Percentiles rank a stretch among this genome's conserved stretches.
Evolutionary conservation across 148 eudicot species (phyloP).

Genomic region (Rhododendron ferrugineum): DNA sequence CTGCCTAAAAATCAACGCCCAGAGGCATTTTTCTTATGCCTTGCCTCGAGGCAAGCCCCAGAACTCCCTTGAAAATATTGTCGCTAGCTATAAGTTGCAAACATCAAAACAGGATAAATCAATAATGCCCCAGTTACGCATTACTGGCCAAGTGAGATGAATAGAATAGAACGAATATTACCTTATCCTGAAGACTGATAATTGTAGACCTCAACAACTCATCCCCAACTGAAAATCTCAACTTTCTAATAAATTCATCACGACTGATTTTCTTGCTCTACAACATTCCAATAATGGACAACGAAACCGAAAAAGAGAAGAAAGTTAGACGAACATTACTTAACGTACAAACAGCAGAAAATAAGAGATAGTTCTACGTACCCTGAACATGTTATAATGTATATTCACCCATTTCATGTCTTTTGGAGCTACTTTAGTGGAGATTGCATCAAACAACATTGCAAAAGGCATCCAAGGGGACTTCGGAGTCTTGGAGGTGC

Average conservation of each 20-base stretch:
- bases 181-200: conserved; percentile 34
- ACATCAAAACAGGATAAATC: background rate
- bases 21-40: background rate
- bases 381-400: conserved; percentile 25
- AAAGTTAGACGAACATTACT: background rate
- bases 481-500: conserved; percentile 21
- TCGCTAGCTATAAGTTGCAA: background rate
- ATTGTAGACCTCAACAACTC: conserved; percentile 34
- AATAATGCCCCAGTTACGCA: background rate
- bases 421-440: conserved; percentile 17
- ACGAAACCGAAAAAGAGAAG: background rate
- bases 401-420: conserved; percentile 19
- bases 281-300: background rate
- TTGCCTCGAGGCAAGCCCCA: background rate
- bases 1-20: background rate
- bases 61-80: no score
- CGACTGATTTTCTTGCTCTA: conserved; percentile 37
- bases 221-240: conserved; percentile 44
- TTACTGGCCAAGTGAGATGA: background rate
- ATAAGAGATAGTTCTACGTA: conserved; percentile 4
- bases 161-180: conserved; percentile 5
- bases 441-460: conserved; percentile 28
- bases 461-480: conserved; percentile 37
- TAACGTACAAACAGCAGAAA: background rate
- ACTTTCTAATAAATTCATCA: conserved; percentile 33